These are phyloP conservation scores for Chrysoporthe deuterocubensis DNA, from an alignment of 2,329 filamentous ascomycete genomes.

Conservation along the genomic window DNA sequence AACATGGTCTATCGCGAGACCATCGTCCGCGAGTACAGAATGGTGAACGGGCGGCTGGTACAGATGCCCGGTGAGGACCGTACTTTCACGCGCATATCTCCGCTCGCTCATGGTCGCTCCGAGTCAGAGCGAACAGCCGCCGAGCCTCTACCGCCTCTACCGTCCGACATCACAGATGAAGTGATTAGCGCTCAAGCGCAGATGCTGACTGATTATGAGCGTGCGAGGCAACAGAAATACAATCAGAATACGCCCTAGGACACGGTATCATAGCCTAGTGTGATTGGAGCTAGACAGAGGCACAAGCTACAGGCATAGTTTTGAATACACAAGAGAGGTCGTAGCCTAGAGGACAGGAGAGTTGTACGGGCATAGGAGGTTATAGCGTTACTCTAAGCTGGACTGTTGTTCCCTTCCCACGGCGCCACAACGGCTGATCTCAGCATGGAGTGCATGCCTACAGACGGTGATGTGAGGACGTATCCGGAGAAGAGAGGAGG, in stretches of 20 bases:
- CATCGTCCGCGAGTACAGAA: neutral
- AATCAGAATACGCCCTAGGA: neutral
- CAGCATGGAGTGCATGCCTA: no score
- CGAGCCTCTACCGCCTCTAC: neutral
- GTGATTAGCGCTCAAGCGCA: conserved; percentile 16
- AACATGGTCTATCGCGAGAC: conserved; percentile 6
- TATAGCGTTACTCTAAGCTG: no score
- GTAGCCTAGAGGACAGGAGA: no score
- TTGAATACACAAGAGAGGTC: neutral
- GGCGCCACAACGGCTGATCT: no score
- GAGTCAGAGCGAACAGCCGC: neutral
- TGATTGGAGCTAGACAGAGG: neutral
- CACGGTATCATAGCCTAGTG: neutral
- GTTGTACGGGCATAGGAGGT: no score
- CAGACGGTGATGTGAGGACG: no score
- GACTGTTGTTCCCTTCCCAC: no score
- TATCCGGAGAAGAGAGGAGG: no score
- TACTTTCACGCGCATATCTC: neutral
- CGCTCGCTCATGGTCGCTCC: neutral
- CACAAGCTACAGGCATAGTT: neutral
- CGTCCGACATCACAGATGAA: neutral
- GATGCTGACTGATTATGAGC: neutral
- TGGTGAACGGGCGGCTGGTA: neutral
- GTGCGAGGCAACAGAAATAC: neutral
- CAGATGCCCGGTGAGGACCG: neutral